Percentiles rank a stretch among this genome's conserved stretches.
Evolutionary conservation across 306 rosid species (phyloP).

Genomic region (Vachellia collinsii): DNA sequence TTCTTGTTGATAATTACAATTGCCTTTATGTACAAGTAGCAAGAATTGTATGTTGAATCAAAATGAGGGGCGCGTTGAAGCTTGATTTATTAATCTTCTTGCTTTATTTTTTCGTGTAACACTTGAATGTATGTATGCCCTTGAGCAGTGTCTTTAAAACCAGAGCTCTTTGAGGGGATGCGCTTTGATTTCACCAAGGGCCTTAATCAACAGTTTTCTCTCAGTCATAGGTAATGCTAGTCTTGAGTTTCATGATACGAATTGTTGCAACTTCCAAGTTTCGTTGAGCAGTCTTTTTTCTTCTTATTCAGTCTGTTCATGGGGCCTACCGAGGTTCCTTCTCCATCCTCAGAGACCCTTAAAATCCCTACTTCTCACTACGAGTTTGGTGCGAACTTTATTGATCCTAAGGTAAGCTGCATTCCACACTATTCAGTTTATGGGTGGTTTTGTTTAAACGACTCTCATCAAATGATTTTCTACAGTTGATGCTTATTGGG

Average conservation of each 20-base stretch:
- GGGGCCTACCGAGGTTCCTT: slow-evolving; percentile 94
- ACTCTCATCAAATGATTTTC: slow-evolving; percentile 1
- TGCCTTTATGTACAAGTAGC: background rate
- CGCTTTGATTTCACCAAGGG: slow-evolving; percentile 94
- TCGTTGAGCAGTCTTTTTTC: background rate
- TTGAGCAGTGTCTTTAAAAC: slow-evolving; percentile 88
- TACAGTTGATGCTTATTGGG: slow-evolving; percentile 92
- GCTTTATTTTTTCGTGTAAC: background rate
- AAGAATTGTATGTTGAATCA: background rate
- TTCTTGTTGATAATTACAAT: background rate
- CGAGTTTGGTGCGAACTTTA: slow-evolving; percentile 93
- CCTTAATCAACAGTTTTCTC: slow-evolving; percentile 86
- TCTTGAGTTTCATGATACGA: background rate
- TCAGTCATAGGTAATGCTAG: slow-evolving; percentile 79
- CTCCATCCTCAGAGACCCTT: slow-evolving; percentile 80
- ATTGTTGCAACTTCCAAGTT: background rate
- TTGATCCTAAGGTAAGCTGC: slow-evolving; percentile 82
- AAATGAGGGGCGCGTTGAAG: background rate
- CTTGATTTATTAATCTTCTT: background rate
- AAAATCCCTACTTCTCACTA: slow-evolving; percentile 89
- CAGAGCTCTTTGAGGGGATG: slow-evolving; percentile 95
- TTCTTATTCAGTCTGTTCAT: slow-evolving; percentile 63
- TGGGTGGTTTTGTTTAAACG: background rate
- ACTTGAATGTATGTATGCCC: slow-evolving; percentile 3
- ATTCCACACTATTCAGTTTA: background rate